Base-by-base conservation (phyloP, 257 asterid species). In the Solanum piurae region DNA sequence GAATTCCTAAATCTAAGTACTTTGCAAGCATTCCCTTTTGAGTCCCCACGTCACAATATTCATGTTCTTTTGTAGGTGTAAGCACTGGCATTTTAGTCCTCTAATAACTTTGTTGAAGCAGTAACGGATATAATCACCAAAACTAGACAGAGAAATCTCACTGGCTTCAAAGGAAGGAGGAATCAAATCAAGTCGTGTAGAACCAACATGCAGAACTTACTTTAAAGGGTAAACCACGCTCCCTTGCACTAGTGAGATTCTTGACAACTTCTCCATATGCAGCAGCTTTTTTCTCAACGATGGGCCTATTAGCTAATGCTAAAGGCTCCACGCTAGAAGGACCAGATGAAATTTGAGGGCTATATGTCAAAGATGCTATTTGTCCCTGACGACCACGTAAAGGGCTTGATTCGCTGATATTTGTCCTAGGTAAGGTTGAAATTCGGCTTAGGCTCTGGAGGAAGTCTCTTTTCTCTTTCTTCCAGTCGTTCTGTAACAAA, bases 401-500 rank as follows among this genome's bases (percentile, higher is more conserved):
- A 90, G 87, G 87, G 86, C 91, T 88, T 58, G 93, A 92, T 69
- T 93, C 96, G 29, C 86, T 87, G 29, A 89, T 89, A 89, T 96
- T 93, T 25, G 92, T 94, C 90, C 95, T 94, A 37, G 99, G 99
- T 88, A 97, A 93, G 83, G 95, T 90, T 12, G 99, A 94, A 88
- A 97, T 93, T 88, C 95, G 94, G 92, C 93, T 94, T 33, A 96
- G 92, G 91, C 98, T 95, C 91, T 97, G 98, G 84, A 97, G 98
- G 89, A 94, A 97, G 89, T 94, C 98, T 88, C 98, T 90, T 77
- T 94, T 95, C 71, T 95, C 99, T 91, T 95, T 96, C 89, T 93
- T 93, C 99, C 99, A 97, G 90, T 97, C 99, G 91, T 96, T 98
- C 99, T 97, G 90, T n/a, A 55, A 87, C 82, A 75, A 83, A 75